A percentile compares a stretch with the other conserved stretches of the same genome.
Evolutionary conservation across 1,284 basidiomycete species (phyloP).

Genomic region (Irpex sp.): DNA sequence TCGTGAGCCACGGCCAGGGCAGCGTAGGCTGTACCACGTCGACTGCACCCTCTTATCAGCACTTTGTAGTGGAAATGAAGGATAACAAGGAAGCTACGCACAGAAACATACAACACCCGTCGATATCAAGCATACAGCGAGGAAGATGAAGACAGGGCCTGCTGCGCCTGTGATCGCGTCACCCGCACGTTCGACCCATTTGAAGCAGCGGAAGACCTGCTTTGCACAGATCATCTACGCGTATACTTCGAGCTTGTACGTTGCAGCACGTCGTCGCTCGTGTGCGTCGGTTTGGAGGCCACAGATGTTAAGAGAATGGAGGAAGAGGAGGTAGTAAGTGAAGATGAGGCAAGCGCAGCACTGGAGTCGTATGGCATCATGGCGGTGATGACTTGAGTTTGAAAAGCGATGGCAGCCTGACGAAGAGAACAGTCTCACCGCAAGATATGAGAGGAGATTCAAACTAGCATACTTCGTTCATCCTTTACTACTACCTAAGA

Average conservation of each 20-base stretch:
- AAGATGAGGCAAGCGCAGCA: background rate
- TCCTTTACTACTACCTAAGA: background rate
- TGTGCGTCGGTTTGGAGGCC: no score
- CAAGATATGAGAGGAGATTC: no score
- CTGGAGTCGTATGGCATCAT: no score
- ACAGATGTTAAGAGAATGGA: no score
- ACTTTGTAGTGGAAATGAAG: background rate
- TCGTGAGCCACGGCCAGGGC: slow-evolving; percentile 47
- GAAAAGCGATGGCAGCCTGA: no score
- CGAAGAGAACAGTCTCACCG: no score
- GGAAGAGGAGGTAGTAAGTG: background rate
- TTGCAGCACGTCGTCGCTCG: no score
- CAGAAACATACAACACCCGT: slow-evolving; percentile 77
- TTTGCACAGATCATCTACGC: slow-evolving; percentile 19
- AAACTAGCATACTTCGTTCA: background rate
- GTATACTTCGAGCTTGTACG: background rate
- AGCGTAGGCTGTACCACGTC: slow-evolving; percentile 62
- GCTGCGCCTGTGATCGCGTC: slow-evolving; percentile 85
- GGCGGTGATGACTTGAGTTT: background rate
- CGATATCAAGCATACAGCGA: slow-evolving; percentile 70
- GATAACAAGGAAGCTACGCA: slow-evolving; percentile 35
- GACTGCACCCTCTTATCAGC: slow-evolving; percentile 40
- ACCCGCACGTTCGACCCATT: slow-evolving; percentile 67
- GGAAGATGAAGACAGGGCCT: slow-evolving; percentile 82
- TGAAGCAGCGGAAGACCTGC: slow-evolving; percentile 82